Evolutionary conservation across 2,329 filamentous ascomycete genomes (phyloP), one percentile per base, ranked within the genome.

Genomic region (Podosphaera xanthii): DNA sequence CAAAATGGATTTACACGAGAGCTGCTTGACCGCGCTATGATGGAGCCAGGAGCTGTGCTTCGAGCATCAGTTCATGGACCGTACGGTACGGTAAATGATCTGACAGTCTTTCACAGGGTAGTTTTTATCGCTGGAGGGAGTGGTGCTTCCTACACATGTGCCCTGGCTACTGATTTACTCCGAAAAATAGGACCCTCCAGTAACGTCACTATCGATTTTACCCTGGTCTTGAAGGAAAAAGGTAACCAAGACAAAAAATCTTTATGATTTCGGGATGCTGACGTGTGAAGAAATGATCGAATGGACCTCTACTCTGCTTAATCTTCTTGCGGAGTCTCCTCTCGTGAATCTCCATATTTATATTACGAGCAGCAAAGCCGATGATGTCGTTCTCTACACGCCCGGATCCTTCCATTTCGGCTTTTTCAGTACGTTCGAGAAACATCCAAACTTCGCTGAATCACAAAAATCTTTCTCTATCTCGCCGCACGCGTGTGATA

Each of bases 111-210:
- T 61, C 76, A 82, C 65, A 77, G 76, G 61, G 71, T 80, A 9
- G 69, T 83, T 22, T 69, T 82, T 49, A 72, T 83, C 40, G 77
- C 78, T 3, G 80, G 79, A 12, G 80, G 80, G 2, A 78, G 77
- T 58, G 80, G 81, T 2, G 79, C 77, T 2, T 80, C 75, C 42
- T 83, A 82, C 66, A 75, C 74, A 0, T 76, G 77, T 61, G 75
- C 75, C 10, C 67, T 77, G 40, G 74, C 72, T 1, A 67, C 72
- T 9, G 74, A 76, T 60, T 70, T 76, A 59, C 68, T 76, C 2
- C 70, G 71, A 65, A 71, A 42, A 66, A 67, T 35, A 69, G 70
- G 1, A 65, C 66, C 30, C 71, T 72, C 60, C 67, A 62, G 22
- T 56, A 68, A 34, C 68, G 60, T 54, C n/a, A 61, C 36, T n/a